These are phyloP conservation scores for Aspergillus steynii DNA, from an alignment of 495 filamentous ascomycete genomes.

Conservation along the genomic window DNA sequence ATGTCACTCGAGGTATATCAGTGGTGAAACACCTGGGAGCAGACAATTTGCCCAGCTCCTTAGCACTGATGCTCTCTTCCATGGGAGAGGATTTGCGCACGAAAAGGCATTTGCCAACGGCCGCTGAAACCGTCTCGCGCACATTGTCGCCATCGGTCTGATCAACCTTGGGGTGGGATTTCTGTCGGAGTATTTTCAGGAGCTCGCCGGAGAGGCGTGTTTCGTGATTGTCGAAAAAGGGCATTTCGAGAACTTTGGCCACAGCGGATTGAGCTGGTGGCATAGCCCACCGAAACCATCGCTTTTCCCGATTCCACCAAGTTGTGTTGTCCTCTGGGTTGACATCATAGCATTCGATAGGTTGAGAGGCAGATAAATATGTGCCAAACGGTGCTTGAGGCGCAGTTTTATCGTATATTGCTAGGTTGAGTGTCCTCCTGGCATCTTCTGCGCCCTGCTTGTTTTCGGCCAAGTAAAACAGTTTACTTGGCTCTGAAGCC, in stretches of 20 bases:
- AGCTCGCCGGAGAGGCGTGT: conserved; percentile 36
- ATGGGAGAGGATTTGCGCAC: conserved; percentile 25
- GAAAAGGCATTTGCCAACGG: conserved; percentile 44
- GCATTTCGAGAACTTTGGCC: conserved; percentile 15
- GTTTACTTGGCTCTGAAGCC: conserved; percentile 18
- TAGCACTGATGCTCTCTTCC: conserved; percentile 25
- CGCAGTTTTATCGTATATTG: conserved; percentile 20
- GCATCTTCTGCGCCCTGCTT: conserved; percentile 34
- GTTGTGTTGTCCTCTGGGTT: conserved; percentile 21
- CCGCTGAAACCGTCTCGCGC: conserved; percentile 40
- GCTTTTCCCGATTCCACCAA: conserved; percentile 36
- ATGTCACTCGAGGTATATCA: conserved; percentile 30
- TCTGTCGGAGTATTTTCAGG: conserved; percentile 34
- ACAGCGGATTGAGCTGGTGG: conserved; percentile 22
- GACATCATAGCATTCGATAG: conserved; percentile 23
- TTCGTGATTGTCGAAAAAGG: conserved; percentile 37
- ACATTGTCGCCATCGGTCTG: conserved; percentile 6
- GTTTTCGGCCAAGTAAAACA: conserved; percentile 39
- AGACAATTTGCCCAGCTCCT: conserved; percentile 34
- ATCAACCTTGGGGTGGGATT: not conserved
- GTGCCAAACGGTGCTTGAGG: conserved; percentile 35
- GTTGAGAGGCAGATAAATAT: conserved; percentile 34
- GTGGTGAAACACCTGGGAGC: conserved; percentile 34
- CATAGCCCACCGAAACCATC: conserved; percentile 46
- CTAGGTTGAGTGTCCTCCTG: conserved; percentile 38